These are phyloP conservation scores for Dipsacomyces acuminosporus DNA, from an alignment of 371 early-diverging fungal genomes.

Conservation along the genomic window DNA sequence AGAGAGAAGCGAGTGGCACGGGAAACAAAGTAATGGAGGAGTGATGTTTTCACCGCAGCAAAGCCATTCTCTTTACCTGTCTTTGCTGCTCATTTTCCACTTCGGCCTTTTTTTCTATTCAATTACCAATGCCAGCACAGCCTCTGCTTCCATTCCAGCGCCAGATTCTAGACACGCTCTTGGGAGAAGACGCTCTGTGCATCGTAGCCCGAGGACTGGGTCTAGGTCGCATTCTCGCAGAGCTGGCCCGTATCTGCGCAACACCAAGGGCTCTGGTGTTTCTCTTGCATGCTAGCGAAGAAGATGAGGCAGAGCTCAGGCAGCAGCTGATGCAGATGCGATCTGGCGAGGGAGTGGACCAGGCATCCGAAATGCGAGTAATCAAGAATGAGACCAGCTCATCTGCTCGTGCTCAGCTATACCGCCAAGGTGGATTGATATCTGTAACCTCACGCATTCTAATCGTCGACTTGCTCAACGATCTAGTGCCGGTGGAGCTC, in stretches of 20 bases:
- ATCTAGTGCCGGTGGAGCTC: conserved; percentile 66
- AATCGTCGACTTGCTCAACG: conserved; percentile 89
- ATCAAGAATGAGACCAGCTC: conserved; percentile 66
- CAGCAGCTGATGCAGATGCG: conserved; percentile 55
- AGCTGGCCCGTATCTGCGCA: conserved; percentile 66
- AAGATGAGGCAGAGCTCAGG: conserved; percentile 58
- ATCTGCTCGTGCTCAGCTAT: conserved; percentile 58
- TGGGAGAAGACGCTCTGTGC: conserved; percentile 75
- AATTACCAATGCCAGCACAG: no score
- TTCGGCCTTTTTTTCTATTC: no score
- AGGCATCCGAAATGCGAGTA: conserved; percentile 46
- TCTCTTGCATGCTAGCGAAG: conserved; percentile 67
- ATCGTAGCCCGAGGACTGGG: conserved; percentile 80
- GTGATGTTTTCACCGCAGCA: no score
- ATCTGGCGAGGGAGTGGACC: conserved; percentile 40
- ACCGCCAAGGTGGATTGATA: conserved; percentile 84
- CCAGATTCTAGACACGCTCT: conserved; percentile 62
- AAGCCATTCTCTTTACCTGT: no score
- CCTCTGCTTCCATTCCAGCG: conserved; percentile 63
- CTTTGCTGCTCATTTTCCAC: no score
- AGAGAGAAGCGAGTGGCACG: no score
- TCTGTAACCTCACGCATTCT: conserved; percentile 85
- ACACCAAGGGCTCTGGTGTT: conserved; percentile 73
- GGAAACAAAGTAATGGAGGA: no score
- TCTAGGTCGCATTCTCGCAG: conserved; percentile 60